Base-by-base conservation (phyloP, 2,329 filamentous ascomycete species). In the Fusarium tupiense region DNA sequence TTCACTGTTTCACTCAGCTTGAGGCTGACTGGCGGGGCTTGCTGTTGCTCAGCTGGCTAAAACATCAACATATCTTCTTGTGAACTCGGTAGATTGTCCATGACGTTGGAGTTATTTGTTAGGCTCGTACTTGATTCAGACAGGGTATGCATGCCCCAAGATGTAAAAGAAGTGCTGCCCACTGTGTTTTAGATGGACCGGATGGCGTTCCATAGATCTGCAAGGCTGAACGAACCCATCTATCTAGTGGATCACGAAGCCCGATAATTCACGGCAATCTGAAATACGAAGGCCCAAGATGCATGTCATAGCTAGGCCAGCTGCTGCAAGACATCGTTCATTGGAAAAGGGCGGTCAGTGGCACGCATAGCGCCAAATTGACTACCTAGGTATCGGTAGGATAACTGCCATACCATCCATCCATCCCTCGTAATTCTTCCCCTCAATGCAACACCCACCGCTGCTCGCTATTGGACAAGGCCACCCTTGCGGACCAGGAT, bases 401-500 rank as follows among this genome's bases (percentile, higher is more conserved):
- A 61, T 35, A 38, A 38, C 37, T 38, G 16, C n/a, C 6, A 35
- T 35, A 35, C 33, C 33, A 35, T 35, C 33, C 33, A 33, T 31
- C 43, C 65, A 64, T 40, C 47, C 53, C 62, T 68, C 54, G 56
- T 61, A 52, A 52, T 35, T 35, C 58, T 44, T 47, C 49, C 33
- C 56, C 60, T 60, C 56, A 38, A 50, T 46, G 46, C 65, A 63
- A 57, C 67, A 57, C 73, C 60, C 61, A 47, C 69, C 60, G 57
- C 31, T 53, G 50, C 47, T 61, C 61, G 29, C n/a, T 53, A 66
- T 74, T 76, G 62, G 68, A 58, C 63, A 64, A 58, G 22, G 35
- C 46, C 29, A 70, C 67, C 72, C 73, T 66, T 74, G 61, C 44
- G 35, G 50, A 50, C 50, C 57, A 69, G 58, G 61, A 57, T 73